phyloP scores from a whole-genome alignment of 106 monocot species.

The Phalaenopsis aphrodite region DNA sequence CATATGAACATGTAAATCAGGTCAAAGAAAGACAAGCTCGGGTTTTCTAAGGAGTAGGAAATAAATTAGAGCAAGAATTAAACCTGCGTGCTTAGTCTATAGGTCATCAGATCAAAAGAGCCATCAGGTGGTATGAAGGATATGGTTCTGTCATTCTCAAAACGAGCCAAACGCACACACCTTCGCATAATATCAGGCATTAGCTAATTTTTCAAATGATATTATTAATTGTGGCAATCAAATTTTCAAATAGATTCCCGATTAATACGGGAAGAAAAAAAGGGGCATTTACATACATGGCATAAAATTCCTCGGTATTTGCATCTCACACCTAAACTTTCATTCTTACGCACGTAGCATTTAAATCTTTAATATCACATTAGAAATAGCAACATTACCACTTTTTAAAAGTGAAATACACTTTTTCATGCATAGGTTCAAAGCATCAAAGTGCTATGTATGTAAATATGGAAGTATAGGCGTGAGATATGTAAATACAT shows the following conservation, averaged over 20 bases:
- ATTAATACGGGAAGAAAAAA: neutral
- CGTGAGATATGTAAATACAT: too few species aligned
- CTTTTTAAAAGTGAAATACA: too few species aligned
- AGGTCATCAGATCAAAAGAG: constrained; percentile 95
- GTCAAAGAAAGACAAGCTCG: neutral
- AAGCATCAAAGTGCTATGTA: too few species aligned
- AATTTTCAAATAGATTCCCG: neutral
- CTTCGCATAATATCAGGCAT: constrained; percentile 20
- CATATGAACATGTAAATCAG: neutral
- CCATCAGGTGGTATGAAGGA: constrained; percentile 99
- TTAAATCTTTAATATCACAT: too few species aligned
- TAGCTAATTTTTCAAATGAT: neutral
- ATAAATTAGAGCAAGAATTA: neutral
- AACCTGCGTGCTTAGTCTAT: constrained; percentile 95
- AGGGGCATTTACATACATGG: too few species aligned
- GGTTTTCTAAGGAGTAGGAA: neutral
- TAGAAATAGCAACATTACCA: too few species aligned
- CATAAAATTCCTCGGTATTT: too few species aligned
- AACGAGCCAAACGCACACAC: constrained; percentile 94
- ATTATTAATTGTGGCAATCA: neutral
- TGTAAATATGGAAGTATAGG: too few species aligned
- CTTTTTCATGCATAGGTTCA: too few species aligned
- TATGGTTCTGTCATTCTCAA: constrained; percentile 98
- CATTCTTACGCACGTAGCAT: too few species aligned
- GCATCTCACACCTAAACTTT: too few species aligned